Percentiles rank a stretch among this genome's conserved stretches.
These are phyloP conservation scores for Hypoxylon subgilvum DNA, from an alignment of 495 filamentous ascomycete genomes.

Conservation along the genomic window DNA sequence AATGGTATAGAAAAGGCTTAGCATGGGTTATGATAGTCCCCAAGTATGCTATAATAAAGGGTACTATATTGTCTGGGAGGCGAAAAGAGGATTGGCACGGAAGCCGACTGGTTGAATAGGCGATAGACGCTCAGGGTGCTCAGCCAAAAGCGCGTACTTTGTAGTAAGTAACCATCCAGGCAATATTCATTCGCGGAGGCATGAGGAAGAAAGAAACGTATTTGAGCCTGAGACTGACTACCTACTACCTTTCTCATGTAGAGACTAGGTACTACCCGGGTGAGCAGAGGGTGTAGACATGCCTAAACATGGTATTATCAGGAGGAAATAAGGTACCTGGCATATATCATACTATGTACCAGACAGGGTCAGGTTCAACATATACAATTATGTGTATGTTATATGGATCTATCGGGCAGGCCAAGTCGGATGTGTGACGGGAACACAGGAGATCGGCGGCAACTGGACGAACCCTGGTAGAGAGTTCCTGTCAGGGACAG, in stretches of 20 bases:
- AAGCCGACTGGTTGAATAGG: constrained; percentile 41
- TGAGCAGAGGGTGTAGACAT: background rate
- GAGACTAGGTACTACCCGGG: too few species aligned
- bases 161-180: constrained; percentile 14
- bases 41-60: constrained; percentile 34
- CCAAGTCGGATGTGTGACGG: constrained; percentile 33
- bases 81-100: constrained; percentile 26
- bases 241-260: too few species aligned
- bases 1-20: constrained; percentile 34
- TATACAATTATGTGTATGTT: background rate
- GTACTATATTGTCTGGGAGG: constrained; percentile 26
- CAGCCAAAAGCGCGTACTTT: constrained; percentile 18
- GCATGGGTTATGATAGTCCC: constrained; percentile 29
- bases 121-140: constrained; percentile 39
- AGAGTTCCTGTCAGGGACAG: constrained; percentile 35
- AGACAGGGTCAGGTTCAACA: constrained; percentile 1
- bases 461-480: constrained; percentile 26
- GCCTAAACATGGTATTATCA: background rate
- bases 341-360: background rate
- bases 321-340: constrained; percentile 11
- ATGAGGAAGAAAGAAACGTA: constrained; percentile 16
- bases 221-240: constrained; percentile 34
- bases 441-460: constrained; percentile 20
- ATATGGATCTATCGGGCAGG: constrained; percentile 6
- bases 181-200: constrained; percentile 21